Percentiles rank a stretch among this genome's conserved stretches.
These are phyloP conservation scores for Ophiostoma pallidulum DNA, from an alignment of 2,329 filamentous ascomycete genomes.

Conservation along the genomic window DNA sequence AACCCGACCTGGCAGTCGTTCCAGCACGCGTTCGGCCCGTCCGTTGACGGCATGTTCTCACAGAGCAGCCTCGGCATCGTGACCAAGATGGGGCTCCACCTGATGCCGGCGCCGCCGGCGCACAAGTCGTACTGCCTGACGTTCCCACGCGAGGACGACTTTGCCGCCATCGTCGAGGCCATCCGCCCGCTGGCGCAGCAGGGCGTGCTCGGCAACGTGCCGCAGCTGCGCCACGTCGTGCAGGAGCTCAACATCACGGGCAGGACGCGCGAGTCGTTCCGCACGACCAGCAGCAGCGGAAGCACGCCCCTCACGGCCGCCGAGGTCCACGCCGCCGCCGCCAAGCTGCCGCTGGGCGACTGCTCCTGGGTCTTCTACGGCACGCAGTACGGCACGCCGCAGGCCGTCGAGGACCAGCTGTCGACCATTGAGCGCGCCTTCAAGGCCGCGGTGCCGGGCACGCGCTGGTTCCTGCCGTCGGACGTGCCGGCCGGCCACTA, in stretches of 20 bases:
- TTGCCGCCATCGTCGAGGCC: constrained; percentile 27
- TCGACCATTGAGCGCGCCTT: constrained; percentile 35
- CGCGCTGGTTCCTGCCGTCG: constrained; percentile 32
- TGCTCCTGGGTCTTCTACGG: constrained; percentile 42
- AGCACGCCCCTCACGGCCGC: constrained; percentile 22
- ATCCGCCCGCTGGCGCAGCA: constrained; percentile 24
- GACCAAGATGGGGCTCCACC: constrained; percentile 42
- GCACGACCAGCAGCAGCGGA: background rate
- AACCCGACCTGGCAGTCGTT: constrained; percentile 32
- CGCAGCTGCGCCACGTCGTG: constrained; percentile 33
- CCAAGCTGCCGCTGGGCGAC: constrained; percentile 31
- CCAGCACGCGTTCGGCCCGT: constrained; percentile 31
- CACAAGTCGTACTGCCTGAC: constrained; percentile 32
- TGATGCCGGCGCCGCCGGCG: constrained; percentile 27
- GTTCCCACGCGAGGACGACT: constrained; percentile 28
- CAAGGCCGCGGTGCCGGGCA: constrained; percentile 28
- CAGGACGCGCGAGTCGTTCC: constrained; percentile 24
- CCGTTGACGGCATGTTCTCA: constrained; percentile 37
- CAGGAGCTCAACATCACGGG: constrained; percentile 29
- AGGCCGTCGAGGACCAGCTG: constrained; percentile 24
- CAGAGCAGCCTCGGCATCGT: constrained; percentile 44
- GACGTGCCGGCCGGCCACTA: constrained; percentile 31
- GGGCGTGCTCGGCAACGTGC: constrained; percentile 35
- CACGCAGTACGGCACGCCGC: constrained; percentile 29
- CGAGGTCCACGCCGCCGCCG: constrained; percentile 24